Evolutionary conservation across 2,329 filamentous ascomycete genomes (phyloP).

Genomic region (Ceratocystis variospora): DNA sequence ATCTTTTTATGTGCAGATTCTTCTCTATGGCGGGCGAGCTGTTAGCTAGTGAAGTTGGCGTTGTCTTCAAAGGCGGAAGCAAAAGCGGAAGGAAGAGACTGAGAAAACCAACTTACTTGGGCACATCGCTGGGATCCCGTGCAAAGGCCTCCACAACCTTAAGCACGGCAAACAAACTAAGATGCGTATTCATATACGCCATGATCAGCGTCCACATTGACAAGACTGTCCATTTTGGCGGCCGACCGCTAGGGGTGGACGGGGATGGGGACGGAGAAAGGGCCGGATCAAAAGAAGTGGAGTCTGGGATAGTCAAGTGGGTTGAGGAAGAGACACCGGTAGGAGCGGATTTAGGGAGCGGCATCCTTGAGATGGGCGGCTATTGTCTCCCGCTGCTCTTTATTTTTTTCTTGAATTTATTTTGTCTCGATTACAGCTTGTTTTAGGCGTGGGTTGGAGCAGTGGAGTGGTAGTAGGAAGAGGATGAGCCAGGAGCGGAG

Average conservation of each 20-base stretch:
- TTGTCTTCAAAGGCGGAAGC: background rate
- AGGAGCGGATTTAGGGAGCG: slow-evolving; percentile 6
- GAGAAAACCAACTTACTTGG: slow-evolving; percentile 15
- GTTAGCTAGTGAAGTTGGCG: background rate
- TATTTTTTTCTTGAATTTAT: background rate
- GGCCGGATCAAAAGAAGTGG: background rate
- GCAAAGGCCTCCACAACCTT: slow-evolving; percentile 18
- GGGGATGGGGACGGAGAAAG: slow-evolving; percentile 24
- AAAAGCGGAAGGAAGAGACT: background rate
- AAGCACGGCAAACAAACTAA: slow-evolving; percentile 28
- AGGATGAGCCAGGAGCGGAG: too few relatives aligned
- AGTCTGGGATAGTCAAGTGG: slow-evolving; percentile 5
- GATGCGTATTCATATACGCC: slow-evolving; percentile 43
- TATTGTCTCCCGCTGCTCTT: background rate
- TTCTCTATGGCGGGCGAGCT: slow-evolving; percentile 28
- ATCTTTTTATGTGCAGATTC: slow-evolving; percentile 48
- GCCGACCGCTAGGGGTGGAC: slow-evolving; percentile 33
- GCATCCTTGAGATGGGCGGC: background rate
- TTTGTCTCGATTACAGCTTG: background rate
- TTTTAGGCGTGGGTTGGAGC: background rate
- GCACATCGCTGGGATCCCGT: slow-evolving; percentile 15
- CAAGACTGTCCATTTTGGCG: slow-evolving; percentile 41
- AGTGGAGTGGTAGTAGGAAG: background rate
- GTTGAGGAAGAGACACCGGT: slow-evolving; percentile 4
- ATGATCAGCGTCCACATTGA: slow-evolving; percentile 40